Evolutionary conservation across 2,329 filamentous ascomycete species (phyloP).

Genomic region (Aspergillus calidoustus): DNA sequence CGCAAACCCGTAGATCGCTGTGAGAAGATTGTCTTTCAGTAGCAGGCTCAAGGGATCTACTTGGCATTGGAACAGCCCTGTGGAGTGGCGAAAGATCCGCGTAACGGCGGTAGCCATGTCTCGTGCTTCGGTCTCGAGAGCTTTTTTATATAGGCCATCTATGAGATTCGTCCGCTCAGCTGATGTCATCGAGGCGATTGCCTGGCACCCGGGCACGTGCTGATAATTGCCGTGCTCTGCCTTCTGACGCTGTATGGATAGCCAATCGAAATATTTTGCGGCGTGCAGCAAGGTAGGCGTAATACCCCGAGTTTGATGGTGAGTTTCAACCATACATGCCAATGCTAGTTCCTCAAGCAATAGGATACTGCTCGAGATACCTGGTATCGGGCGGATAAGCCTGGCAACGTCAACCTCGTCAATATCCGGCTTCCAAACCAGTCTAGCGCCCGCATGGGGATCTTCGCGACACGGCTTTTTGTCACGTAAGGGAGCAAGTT

Average conservation of each 20-base stretch:
- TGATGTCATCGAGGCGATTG: conserved; percentile 1
- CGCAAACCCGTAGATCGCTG: neutral
- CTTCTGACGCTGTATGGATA: neutral
- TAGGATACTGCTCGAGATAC: neutral
- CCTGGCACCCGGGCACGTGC: neutral
- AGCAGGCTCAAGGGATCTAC: conserved; percentile 25
- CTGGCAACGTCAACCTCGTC: neutral
- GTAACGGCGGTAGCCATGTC: neutral
- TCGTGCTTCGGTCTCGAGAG: neutral
- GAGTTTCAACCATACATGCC: conserved; percentile 1
- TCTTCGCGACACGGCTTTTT: neutral
- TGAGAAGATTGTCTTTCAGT: conserved; percentile 23
- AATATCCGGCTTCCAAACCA: conserved; percentile 8
- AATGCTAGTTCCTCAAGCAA: conserved; percentile 6
- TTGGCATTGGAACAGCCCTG: neutral
- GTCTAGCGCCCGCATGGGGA: conserved; percentile 6
- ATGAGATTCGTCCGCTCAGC: neutral
- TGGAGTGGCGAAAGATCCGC: neutral
- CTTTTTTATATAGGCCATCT: neutral
- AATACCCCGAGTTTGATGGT: neutral
- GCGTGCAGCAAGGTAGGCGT: neutral
- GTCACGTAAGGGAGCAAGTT: neutral
- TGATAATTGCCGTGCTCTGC: neutral
- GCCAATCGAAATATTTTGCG: conserved; percentile 1
- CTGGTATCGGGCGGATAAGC: neutral